These are phyloP conservation scores for Verticillium isaacii DNA, from an alignment of 2,329 filamentous ascomycete genomes.

Conservation along the genomic window DNA sequence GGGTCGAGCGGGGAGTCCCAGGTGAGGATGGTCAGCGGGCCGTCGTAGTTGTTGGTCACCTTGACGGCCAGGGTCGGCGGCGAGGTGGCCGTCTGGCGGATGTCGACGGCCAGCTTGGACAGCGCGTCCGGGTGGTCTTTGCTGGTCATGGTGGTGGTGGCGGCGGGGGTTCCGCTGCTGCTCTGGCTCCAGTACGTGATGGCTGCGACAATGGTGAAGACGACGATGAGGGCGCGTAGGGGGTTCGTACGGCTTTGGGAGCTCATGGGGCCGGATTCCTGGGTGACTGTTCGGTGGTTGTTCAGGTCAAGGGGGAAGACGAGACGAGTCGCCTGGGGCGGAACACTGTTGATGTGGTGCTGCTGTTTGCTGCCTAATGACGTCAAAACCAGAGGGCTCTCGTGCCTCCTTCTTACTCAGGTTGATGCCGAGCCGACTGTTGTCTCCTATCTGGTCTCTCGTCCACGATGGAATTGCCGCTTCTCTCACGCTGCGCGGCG, in stretches of 20 bases:
- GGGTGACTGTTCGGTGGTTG: background rate
- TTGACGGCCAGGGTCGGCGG: constrained; percentile 29
- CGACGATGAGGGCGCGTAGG: constrained; percentile 4
- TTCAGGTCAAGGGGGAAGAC: background rate
- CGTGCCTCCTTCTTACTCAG: background rate
- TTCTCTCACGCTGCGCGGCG: background rate
- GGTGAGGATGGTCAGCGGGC: constrained; percentile 33
- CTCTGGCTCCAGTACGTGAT: constrained; percentile 2
- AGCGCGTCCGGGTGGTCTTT: constrained; percentile 6
- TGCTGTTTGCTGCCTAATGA: background rate
- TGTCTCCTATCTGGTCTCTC: background rate
- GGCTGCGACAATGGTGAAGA: constrained; percentile 2
- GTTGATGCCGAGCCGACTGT: background rate
- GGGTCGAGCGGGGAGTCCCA: constrained; percentile 43
- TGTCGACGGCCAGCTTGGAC: constrained; percentile 23
- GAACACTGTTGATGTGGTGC: too few species aligned
- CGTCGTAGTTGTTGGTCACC: constrained; percentile 33
- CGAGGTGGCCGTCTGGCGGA: constrained; percentile 26
- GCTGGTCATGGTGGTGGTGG: background rate
- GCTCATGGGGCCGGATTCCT: constrained; percentile 2
- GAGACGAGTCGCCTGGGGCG: background rate
- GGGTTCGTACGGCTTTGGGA: background rate
- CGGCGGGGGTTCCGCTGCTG: constrained; percentile 3
- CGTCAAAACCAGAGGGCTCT: background rate
- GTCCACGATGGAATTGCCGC: background rate